These are phyloP conservation scores for Hura crepitans DNA, from an alignment of 441 rosid genomes.

Conservation along the genomic window DNA sequence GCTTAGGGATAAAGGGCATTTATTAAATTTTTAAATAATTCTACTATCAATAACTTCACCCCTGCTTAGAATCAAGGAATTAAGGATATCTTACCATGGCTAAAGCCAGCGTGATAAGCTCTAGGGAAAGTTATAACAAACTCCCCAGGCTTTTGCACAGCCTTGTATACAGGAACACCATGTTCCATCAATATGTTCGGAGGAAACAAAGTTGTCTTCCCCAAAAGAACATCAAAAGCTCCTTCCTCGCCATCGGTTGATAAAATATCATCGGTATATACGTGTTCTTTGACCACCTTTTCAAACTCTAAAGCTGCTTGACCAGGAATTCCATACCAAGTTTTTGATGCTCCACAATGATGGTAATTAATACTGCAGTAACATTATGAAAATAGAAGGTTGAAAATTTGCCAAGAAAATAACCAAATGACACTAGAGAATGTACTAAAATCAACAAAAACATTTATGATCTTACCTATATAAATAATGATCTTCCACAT, in stretches of 20 bases:
- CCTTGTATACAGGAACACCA: constrained; percentile 44
- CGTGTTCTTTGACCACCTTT: constrained; percentile 34
- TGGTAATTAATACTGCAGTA: constrained; percentile 54
- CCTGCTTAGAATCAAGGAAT: constrained; percentile 1
- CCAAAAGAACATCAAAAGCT: constrained; percentile 32
- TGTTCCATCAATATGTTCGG: constrained; percentile 39
- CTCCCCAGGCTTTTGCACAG: constrained; percentile 50
- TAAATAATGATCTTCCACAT: constrained; percentile 56
- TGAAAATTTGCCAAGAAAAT: too few species aligned
- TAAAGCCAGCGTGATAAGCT: constrained; percentile 51
- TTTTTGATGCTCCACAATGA: constrained; percentile 49
- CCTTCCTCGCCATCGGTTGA: constrained; percentile 30
- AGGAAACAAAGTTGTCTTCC: constrained; percentile 46
- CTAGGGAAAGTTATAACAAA: constrained; percentile 49
- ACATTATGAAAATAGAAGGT: too few species aligned
- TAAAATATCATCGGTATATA: constrained; percentile 27
- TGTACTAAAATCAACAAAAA: too few species aligned
- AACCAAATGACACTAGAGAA: too few species aligned
- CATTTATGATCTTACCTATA: constrained; percentile 42
- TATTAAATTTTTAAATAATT: not conserved
- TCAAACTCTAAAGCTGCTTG: constrained; percentile 37
- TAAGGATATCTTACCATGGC: constrained; percentile 31
- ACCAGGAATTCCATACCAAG: constrained; percentile 55
- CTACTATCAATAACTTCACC: not conserved
- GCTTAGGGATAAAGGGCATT: too few species aligned